A percentile compares a stretch with the other conserved stretches of the same genome.
phyloP scores from a whole-genome alignment of 208 protist species.

The Vickermania spadyakhi region DNA sequence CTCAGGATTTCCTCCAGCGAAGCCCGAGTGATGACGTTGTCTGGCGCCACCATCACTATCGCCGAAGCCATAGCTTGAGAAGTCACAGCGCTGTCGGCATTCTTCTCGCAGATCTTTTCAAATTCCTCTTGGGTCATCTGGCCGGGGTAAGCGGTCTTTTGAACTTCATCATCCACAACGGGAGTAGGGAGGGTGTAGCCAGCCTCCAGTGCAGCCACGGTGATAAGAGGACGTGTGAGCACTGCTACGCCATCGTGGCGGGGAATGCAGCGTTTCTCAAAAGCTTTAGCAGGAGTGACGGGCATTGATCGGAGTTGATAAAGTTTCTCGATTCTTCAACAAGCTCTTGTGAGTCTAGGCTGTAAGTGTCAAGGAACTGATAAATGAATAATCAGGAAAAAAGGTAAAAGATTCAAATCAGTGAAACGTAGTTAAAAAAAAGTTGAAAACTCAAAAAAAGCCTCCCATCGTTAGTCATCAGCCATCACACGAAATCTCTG shows the following conservation, averaged over 20 bases:
- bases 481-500: no score
- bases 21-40: slow-evolving; percentile 60
- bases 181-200: slow-evolving; percentile 57
- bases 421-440: slow-evolving; percentile 10
- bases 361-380: no score
- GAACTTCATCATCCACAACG: slow-evolving; percentile 44
- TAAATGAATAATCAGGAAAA: no score
- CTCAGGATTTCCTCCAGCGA: slow-evolving; percentile 52
- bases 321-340: neutral
- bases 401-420: no score
- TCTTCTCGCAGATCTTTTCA: slow-evolving; percentile 44
- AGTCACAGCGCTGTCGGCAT: slow-evolving; percentile 31
- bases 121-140: slow-evolving; percentile 77
- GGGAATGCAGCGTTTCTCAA: slow-evolving; percentile 50
- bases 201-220: slow-evolving; percentile 70
- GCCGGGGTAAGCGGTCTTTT: slow-evolving; percentile 31
- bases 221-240: slow-evolving; percentile 42
- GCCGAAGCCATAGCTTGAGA: slow-evolving; percentile 55
- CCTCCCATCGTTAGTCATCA: slow-evolving; percentile 1
- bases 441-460: slow-evolving; percentile 10
- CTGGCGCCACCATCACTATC: slow-evolving; percentile 53
- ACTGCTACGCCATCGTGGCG: slow-evolving; percentile 61
- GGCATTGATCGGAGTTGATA: slow-evolving; percentile 24
- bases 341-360: no score
- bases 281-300: slow-evolving; percentile 45